A percentile compares a stretch with the other conserved stretches of the same genome.
Conservation (phyloP, 352 stramenopile species). For the Globisporangium radiosum region DNA sequence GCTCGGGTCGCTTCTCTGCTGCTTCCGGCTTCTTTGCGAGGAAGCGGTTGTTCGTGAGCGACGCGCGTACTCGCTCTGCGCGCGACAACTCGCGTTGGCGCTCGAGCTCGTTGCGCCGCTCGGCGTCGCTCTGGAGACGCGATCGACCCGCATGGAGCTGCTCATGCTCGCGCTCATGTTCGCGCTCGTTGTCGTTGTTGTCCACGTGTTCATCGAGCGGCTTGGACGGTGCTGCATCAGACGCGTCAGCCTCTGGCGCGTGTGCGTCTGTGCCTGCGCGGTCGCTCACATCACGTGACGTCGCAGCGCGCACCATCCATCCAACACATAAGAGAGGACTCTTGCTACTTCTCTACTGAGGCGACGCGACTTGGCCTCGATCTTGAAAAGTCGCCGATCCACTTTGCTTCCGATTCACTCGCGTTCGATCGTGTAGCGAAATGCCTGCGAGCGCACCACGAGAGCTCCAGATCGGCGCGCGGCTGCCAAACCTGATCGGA, state of each 20-base stretch:
- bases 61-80: conserved; percentile 13
- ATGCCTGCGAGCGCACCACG: conserved; percentile 24
- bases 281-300: neutral
- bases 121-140: conserved; percentile 26
- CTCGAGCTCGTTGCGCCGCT: conserved; percentile 29
- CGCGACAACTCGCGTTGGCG: conserved; percentile 24
- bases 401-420: no score
- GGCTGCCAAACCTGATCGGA: conserved; percentile 67
- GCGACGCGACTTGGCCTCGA: no score
- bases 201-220: neutral
- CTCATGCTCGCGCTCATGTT: conserved; percentile 6
- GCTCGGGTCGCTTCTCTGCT: neutral
- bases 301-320: neutral
- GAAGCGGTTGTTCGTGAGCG: conserved; percentile 48
- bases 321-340: neutral
- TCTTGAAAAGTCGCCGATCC: conserved; percentile 6
- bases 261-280: conserved; percentile 1
- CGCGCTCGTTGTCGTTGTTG: neutral
- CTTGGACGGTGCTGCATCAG: neutral
- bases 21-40: conserved; percentile 10
- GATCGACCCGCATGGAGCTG: neutral
- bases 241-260: neutral
- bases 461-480: conserved; percentile 56
- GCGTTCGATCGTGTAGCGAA: neutral
- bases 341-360: no score